A percentile compares a stretch with the other conserved stretches of the same genome.
Evolutionary conservation across 2,329 filamentous ascomycete genomes (phyloP).

Genomic region (Myotisia sp.): DNA sequence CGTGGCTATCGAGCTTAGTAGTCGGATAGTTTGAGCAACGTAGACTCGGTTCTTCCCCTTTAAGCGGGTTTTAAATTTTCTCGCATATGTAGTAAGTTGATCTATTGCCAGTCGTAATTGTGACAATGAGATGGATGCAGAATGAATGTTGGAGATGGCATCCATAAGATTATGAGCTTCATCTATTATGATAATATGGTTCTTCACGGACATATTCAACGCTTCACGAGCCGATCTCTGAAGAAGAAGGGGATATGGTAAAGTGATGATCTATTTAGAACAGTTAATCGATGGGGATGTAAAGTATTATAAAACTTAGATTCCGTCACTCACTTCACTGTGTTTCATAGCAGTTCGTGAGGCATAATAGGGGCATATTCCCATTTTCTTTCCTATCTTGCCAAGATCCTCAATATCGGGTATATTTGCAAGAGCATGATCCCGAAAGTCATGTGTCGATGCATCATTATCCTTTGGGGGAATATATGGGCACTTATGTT

Average conservation of each 20-base stretch:
- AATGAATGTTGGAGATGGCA: constrained; percentile 75
- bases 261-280: constrained; percentile 54
- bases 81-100: constrained; percentile 69
- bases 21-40: constrained; percentile 69
- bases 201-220: constrained; percentile 68
- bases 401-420: constrained; percentile 89
- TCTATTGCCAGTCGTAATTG: constrained; percentile 59
- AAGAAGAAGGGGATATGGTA: constrained; percentile 81
- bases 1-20: constrained; percentile 62
- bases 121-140: constrained; percentile 56
- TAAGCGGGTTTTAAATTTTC: constrained; percentile 72
- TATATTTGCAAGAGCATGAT: constrained; percentile 67
- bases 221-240: constrained; percentile 80
- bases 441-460: constrained; percentile 66
- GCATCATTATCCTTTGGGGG: constrained; percentile 62
- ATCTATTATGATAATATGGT: constrained; percentile 86
- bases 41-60: constrained; percentile 88
- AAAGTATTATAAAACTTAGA: not conserved
- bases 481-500: constrained; percentile 60
- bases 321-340: constrained; percentile 46
- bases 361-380: constrained; percentile 93
- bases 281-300: constrained; percentile 4
- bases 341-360: constrained; percentile 68
- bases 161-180: constrained; percentile 98
- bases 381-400: constrained; percentile 58